Conservation (phyloP, 1,139 yeast species). For the Arxiozyma heterogenica region DNA sequence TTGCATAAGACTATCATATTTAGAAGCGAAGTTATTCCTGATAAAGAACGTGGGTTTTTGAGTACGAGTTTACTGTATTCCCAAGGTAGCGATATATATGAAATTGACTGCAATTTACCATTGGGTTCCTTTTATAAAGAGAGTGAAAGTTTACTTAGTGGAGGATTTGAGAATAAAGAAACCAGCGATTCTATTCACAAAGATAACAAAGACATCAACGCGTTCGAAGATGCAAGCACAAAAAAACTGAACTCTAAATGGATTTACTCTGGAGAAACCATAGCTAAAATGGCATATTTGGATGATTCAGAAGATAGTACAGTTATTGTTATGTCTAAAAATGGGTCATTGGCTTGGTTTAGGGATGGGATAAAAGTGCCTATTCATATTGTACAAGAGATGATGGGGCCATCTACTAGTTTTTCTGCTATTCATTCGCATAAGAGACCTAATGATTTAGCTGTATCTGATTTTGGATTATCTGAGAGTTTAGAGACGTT, state of each 20-base stretch:
- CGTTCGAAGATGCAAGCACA: conserved; percentile 15
- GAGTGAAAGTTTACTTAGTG: neutral
- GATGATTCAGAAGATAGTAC: conserved; percentile 20
- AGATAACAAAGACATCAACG: conserved; percentile 15
- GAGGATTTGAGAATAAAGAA: conserved; percentile 5
- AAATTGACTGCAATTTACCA: conserved; percentile 25
- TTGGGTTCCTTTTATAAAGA: conserved; percentile 17
- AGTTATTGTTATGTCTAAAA: conserved; percentile 24
- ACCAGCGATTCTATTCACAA: conserved; percentile 9
- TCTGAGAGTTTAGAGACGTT: conserved; percentile 23
- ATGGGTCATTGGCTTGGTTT: conserved; percentile 30
- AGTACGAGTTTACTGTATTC: conserved; percentile 25
- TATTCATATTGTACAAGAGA: conserved; percentile 27
- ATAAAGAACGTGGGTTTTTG: conserved; percentile 20
- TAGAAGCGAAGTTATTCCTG: conserved; percentile 23
- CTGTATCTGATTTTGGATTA: conserved; percentile 26
- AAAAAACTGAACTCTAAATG: conserved; percentile 20
- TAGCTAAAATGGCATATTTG: conserved; percentile 22
- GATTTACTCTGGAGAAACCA: conserved; percentile 27
- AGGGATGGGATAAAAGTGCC: conserved; percentile 26
- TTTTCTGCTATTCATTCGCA: conserved; percentile 25
- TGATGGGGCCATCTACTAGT: conserved; percentile 27
- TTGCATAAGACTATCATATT: conserved; percentile 21
- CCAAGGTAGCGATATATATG: conserved; percentile 27
- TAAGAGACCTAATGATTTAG: conserved; percentile 16